Evolutionary conservation across 75 land plant species (phyloP).

Genomic region (Adiantum capillusveneris): DNA sequence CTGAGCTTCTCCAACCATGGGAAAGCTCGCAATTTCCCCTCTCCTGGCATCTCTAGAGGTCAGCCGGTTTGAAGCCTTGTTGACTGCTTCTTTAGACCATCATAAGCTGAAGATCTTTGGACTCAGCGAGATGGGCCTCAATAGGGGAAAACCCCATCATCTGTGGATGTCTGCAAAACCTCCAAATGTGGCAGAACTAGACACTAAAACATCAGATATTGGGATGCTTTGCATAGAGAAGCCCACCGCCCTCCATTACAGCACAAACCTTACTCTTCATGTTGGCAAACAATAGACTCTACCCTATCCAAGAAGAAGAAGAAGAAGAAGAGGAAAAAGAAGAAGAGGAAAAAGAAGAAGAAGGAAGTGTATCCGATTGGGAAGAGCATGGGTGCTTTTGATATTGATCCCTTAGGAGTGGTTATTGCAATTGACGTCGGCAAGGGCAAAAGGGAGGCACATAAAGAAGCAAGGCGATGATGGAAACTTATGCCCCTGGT

Average conservation of each 20-base stretch:
- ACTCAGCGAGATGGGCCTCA: constrained; percentile 24
- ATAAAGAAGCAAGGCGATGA: constrained; percentile 54
- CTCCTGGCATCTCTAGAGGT: constrained; percentile 1
- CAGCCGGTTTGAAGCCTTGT: constrained; percentile 14
- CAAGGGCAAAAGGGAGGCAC: no score
- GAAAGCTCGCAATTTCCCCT: constrained; percentile 11
- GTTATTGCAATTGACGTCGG: neutral
- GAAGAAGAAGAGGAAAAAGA: no score
- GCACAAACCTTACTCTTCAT: no score
- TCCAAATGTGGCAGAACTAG: neutral
- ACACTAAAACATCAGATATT: neutral
- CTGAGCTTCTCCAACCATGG: constrained; percentile 26
- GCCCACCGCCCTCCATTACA: no score
- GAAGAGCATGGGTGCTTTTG: constrained; percentile 1
- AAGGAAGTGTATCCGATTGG: neutral
- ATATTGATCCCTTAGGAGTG: constrained; percentile 1
- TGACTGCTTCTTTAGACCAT: constrained; percentile 13
- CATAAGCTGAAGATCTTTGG: constrained; percentile 24
- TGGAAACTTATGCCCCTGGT: constrained; percentile 91
- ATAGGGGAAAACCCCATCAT: neutral
- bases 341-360: no score
- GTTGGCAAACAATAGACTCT: no score
- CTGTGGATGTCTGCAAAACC: neutral
- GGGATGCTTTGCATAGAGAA: no score
- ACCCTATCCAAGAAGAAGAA: neutral